phyloP scores from a whole-genome alignment of 495 filamentous ascomycete species.

The Daldinia decipiens region DNA sequence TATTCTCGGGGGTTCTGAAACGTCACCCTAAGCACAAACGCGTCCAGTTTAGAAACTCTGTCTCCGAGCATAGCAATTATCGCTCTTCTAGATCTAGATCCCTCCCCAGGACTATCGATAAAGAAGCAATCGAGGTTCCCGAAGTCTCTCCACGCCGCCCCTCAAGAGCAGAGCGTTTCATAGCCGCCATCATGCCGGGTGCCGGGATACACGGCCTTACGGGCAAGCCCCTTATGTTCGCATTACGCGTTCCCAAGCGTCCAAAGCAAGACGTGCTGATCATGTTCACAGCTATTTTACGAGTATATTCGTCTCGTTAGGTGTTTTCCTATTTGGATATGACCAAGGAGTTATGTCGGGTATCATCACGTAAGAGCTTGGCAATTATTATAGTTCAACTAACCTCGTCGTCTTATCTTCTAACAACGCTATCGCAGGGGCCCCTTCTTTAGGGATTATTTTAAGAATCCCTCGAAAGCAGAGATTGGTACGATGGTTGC shows the following conservation, averaged over 20 bases:
- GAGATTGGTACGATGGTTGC: constrained; percentile 96
- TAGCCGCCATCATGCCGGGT: constrained; percentile 88
- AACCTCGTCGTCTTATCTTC: constrained; percentile 32
- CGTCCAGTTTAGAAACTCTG: constrained; percentile 58
- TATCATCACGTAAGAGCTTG: constrained; percentile 76
- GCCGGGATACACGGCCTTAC: constrained; percentile 88
- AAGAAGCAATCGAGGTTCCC: constrained; percentile 87
- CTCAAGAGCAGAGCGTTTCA: constrained; percentile 69
- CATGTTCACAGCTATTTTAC: constrained; percentile 82
- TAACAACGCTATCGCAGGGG: constrained; percentile 64
- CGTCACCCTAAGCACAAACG: constrained; percentile 56
- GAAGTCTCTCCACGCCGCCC: constrained; percentile 69
- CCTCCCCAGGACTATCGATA: constrained; percentile 64
- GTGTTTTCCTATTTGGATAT: constrained; percentile 98
- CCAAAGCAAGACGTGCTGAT: constrained; percentile 49
- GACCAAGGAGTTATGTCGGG: constrained; percentile 99
- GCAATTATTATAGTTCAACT: constrained; percentile 12
- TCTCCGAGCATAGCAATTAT: constrained; percentile 45
- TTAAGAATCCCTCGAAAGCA: constrained; percentile 83
- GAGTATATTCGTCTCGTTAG: constrained; percentile 96
- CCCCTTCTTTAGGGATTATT: constrained; percentile 87
- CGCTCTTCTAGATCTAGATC: constrained; percentile 41
- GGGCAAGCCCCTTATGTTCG: constrained; percentile 92
- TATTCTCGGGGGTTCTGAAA: constrained; percentile 59
- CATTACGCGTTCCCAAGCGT: constrained; percentile 27